phyloP scores from a whole-genome alignment of 768 basidiomycete genomes.

The Pulveroboletus sp. region DNA sequence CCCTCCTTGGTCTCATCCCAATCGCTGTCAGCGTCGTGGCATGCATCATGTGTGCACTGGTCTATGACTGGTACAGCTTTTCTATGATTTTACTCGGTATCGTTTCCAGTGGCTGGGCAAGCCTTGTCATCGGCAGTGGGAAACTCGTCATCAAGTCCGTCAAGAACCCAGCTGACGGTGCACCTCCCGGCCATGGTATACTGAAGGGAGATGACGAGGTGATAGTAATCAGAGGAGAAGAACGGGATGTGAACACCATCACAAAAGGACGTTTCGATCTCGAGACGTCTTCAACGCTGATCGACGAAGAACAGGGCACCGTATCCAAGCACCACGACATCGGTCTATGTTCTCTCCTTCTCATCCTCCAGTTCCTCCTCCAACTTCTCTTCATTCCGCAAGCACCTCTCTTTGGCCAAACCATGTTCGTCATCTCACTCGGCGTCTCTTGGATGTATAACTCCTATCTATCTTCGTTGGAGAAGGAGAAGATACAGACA shows the following conservation, averaged over 20 bases:
- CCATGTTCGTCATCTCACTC: conserved; percentile 31
- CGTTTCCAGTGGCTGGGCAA: conserved; percentile 27
- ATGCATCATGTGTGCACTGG: conserved; percentile 22
- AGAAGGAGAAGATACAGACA: conserved; percentile 27
- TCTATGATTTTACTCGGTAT: conserved; percentile 32
- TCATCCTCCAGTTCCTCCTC: conserved; percentile 28
- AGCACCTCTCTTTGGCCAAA: conserved; percentile 32
- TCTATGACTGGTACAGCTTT: conserved; percentile 29
- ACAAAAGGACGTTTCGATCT: conserved; percentile 29
- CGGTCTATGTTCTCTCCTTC: conserved; percentile 25
- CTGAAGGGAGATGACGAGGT: conserved; percentile 15
- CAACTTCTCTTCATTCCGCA: conserved; percentile 34
- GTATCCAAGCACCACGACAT: conserved; percentile 13
- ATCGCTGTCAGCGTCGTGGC: conserved; percentile 22
- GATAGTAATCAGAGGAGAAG: conserved; percentile 26
- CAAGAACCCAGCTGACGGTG: conserved; percentile 11
- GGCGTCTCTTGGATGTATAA: conserved; percentile 33
- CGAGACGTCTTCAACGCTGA: neutral
- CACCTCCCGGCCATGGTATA: conserved; percentile 30
- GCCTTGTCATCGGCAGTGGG: conserved; percentile 23
- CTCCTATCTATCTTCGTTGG: conserved; percentile 32
- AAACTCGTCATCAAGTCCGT: conserved; percentile 14
- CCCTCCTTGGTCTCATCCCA: conserved; percentile 19
- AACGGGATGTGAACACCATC: conserved; percentile 25
- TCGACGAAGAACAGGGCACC: neutral